A percentile compares a stretch with the other conserved stretches of the same genome.
Evolutionary conservation across 371 early-diverging fungal species (phyloP).

Genomic region (Mycotypha africana): DNA sequence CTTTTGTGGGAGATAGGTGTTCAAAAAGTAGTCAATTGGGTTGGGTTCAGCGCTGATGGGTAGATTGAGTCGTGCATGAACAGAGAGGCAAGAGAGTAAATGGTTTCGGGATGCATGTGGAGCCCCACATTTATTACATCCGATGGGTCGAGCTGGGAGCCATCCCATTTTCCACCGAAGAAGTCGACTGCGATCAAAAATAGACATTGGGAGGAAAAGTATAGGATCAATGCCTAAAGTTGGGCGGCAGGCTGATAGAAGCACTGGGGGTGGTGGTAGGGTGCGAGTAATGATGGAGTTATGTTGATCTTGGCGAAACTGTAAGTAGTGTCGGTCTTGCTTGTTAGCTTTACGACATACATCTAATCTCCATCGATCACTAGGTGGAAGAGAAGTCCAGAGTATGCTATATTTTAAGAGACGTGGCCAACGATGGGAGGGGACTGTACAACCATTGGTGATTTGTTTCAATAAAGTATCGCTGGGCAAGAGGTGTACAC

Average conservation of each 20-base stretch:
- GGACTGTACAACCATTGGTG: not conserved
- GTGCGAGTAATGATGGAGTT: not conserved
- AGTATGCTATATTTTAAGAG: not conserved
- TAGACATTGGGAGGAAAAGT: not conserved
- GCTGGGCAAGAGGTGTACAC: not conserved
- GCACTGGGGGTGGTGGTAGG: not conserved
- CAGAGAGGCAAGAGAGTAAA: not conserved
- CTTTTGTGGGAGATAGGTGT: not conserved
- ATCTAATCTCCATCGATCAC: too few species aligned
- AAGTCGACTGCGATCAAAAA: not conserved
- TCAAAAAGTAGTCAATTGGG: not conserved
- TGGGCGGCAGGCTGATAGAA: not conserved
- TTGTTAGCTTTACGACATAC: too few species aligned
- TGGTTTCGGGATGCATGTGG: not conserved
- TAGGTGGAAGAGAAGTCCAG: not conserved
- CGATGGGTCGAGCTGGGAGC: not conserved
- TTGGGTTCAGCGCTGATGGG: not conserved
- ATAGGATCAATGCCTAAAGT: not conserved
- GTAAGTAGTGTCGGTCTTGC: not conserved
- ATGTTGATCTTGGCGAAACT: not conserved
- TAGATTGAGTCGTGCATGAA: not conserved
- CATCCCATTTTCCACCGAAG: slow-evolving; percentile 10
- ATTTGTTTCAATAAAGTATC: not conserved
- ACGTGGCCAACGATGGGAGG: not conserved
- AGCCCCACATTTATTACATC: not conserved